Base-by-base conservation (phyloP, 768 basidiomycete species). In the Suillus plorans region DNA sequence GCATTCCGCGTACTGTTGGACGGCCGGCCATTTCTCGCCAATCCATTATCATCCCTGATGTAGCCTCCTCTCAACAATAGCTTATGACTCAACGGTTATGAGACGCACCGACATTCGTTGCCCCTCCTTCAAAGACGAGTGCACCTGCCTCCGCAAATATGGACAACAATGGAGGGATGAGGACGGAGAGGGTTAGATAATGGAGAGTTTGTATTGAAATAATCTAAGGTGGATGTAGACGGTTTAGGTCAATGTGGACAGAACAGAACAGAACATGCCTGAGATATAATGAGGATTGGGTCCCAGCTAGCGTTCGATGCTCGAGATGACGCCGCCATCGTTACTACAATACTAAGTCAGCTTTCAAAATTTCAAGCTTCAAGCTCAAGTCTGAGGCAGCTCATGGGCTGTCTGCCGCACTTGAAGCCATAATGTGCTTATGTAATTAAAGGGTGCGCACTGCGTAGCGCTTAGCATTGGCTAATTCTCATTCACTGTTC, bases 1-100 rank as follows among this genome's bases (percentile, higher is more conserved):
- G 84, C 63, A 87, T 76, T 34, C 85, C 85, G 63, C 84, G 85
- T 25, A 91, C 86, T 0, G 95, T 95, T 4, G 92, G 87, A 60
- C 85, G 79, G 5, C 94, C 92, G 1, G 95, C 91, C 87, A 99
- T 90, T 76, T 98, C 92, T 55, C 95, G 84, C 97, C 97, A 99
- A 78, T 99, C 96, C 89, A 99, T 94, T 44, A 99, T 81, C 90
- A 95, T 93, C 4, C 90, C 91, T 90, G 66, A 63, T 61, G 36
- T 20, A 55, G 61, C 37, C 55, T 65, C 60, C 59, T 55, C 22
- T 44, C 62, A 45, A 22, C n/a, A 36, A 60, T 41, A 22, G 50
- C 34, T 45, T n/a, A 39, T 39, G 42, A 18, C 36, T 37, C 34
- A 3, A 18, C 12, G 10, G 12, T 45, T 8, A 18, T 58, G 22